Evolutionary conservation across 306 rosid genomes (phyloP), one percentile per base, ranked within the genome.

Genomic region (Pyrus pyrifolia): DNA sequence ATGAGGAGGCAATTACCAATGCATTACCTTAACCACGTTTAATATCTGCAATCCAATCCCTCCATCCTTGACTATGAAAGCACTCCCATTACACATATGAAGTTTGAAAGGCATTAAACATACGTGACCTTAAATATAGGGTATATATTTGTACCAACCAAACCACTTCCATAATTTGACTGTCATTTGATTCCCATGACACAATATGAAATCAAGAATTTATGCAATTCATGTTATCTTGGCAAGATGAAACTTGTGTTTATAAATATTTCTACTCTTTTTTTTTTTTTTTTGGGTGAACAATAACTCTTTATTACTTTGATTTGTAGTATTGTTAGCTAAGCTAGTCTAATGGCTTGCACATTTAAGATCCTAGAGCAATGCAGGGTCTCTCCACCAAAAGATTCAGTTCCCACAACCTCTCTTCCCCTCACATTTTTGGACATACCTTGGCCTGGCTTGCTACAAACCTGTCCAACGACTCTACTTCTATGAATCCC

Each of bases 401-500:
- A 52, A 10, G 83, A 68, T 6, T 81, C 85, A 2, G 80, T 81
- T 73, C 78, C 83, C 5, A 21, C 79, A 17, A 75, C 87, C 61
- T 38, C 75, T 68, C 78, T 86, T 40, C 87, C 82, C 2, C 76
- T 81, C 13, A 75, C 82, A 21, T 83, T 81, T 62, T 44, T 86
- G 25, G 86, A 86, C 68, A 1, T 75, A 1, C 69, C 57, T 18
- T 81, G 83, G 85, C 59, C 66, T 55, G 44, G 8, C 31, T 14
- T 44, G 68, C 17, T 38, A 2, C 23, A 9, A 9, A 27, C 81
- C 72, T 4, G 58, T 76, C 45, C 53, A 74, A 23, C 74, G 85
- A 44, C 71, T 86, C 51, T 78, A 65, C 78, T 78, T 86, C 72
- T 86, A 67, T 74, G 42, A 78, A 30, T 78, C 52, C 68, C 67